Evolutionary conservation across 2,329 filamentous ascomycete genomes (phyloP), one percentile per base, ranked within the genome.

Genomic region (Botrytis fabae): DNA sequence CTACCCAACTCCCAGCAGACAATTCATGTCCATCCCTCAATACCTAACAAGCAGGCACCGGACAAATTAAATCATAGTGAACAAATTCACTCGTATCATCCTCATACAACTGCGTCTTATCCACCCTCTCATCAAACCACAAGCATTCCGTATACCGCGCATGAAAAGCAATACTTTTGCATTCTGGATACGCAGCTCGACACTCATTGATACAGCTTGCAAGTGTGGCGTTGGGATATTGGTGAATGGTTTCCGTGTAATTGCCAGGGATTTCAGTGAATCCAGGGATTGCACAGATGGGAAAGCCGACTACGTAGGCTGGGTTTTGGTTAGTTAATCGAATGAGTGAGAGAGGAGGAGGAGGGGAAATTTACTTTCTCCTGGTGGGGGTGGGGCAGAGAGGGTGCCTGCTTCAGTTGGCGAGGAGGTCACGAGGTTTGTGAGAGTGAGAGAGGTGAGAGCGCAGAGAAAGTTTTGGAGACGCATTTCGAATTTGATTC

Each of bases 1-100:
- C 4, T 35, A 35, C 35, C 5, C 35, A 35, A 35, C 35, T 35
- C 8, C n/a, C 4, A n/a, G 6, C 16, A 18, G 4, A 2, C 25
- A 14, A 10, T 46, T 42, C 3, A 46, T 46, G 38, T 46, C 18
- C 35, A 6, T 32, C 9, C 25, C 12, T 10, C 8, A 8, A 4
- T 32, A 2, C 2, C 38, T n/a, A 60, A 42, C 54, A 72, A 46
- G 40, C 42, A 18, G 63, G 63, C 20, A 57, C 32, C 6, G 63
- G 51, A 16, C 70, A 72, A 51, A 72, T 68, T 25, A 72, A 68
- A 69, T 72, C 70, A n/a, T 68, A 72, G 61, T 72, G 70, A 42
- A 69, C 51, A n/a, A 72, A 69, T 48, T 48, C 70, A 59, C 70
- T 72, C 16, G 22, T 40, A 38, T 48, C 51, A 69, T 69, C 63